Evolutionary conservation across 164 flowering plant species (phyloP).

Genomic region (Vitis amurensis): DNA sequence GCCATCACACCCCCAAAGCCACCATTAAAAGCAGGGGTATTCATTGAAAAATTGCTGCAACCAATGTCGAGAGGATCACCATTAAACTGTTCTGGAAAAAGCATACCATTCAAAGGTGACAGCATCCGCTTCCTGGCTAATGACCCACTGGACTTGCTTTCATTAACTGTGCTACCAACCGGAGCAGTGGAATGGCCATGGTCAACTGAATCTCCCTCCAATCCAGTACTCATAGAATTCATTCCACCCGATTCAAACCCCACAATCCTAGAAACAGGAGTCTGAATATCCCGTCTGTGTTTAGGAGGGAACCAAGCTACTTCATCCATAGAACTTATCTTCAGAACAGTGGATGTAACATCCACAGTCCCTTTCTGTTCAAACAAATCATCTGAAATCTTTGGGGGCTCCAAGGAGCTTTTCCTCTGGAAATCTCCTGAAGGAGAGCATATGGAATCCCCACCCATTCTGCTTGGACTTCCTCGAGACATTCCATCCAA

Average conservation of each 20-base stretch:
- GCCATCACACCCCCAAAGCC: constrained; percentile 8
- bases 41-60: constrained; percentile 12
- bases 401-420: constrained; percentile 33
- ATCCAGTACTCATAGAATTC: constrained; percentile 22
- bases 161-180: constrained; percentile 17
- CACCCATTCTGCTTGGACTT: constrained; percentile 7
- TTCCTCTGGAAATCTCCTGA: constrained; percentile 37
- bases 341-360: constrained; percentile 30
- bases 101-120: constrained; percentile 64
- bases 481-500: constrained; percentile 41
- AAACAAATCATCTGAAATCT: constrained; percentile 21
- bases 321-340: constrained; percentile 29
- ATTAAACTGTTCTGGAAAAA: constrained; percentile 32
- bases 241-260: constrained; percentile 54
- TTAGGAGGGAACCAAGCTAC: constrained; percentile 29
- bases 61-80: constrained; percentile 56
- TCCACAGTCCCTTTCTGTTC: constrained; percentile 22
- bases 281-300: constrained; percentile 33
- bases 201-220: constrained; percentile 16
- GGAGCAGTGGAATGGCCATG: constrained; percentile 18
- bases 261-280: constrained; percentile 67
- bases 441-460: constrained; percentile 33
- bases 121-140: constrained; percentile 63
- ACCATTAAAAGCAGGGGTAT: constrained; percentile 9
- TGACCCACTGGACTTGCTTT: constrained; percentile 40